These are phyloP conservation scores for Cercospora brassicicola DNA, from an alignment of 2,329 filamentous ascomycete genomes.

Conservation along the genomic window DNA sequence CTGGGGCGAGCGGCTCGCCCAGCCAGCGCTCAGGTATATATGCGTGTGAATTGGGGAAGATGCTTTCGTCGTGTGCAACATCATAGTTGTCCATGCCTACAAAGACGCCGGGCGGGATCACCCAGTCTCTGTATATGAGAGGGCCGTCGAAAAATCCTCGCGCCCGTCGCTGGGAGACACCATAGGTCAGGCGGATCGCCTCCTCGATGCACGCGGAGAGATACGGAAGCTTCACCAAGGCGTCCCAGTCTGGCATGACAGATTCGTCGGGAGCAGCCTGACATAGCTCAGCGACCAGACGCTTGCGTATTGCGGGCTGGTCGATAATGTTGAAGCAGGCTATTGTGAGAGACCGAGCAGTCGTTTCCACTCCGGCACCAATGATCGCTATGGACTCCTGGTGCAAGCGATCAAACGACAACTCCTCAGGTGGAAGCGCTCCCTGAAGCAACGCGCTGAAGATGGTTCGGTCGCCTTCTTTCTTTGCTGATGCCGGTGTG, in stretches of 20 bases:
- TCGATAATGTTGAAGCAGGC: constrained; percentile 47
- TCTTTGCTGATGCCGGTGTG: constrained; percentile 1
- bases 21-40: constrained; percentile 24
- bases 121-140: constrained; percentile 20
- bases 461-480: constrained; percentile 8
- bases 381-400: constrained; percentile 49
- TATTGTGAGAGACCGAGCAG: constrained; percentile 45
- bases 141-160: constrained; percentile 18
- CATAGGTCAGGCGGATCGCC: constrained; percentile 27
- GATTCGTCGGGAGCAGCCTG: constrained; percentile 18
- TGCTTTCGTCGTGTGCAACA: constrained; percentile 19
- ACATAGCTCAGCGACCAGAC: constrained; percentile 44
- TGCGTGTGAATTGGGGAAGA: constrained; percentile 20
- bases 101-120: constrained; percentile 19
- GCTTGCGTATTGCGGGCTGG: constrained; percentile 37
- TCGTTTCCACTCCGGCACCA: constrained; percentile 50
- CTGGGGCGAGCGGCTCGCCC: constrained; percentile 11
- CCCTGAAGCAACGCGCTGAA: constrained; percentile 18
- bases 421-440: constrained; percentile 32
- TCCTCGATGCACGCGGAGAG: constrained; percentile 21
- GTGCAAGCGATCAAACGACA: constrained; percentile 39
- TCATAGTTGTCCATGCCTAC: constrained; percentile 22
- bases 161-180: constrained; percentile 20
- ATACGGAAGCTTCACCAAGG: constrained; percentile 23
- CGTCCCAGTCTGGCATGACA: constrained; percentile 11